A percentile compares a stretch with the other conserved stretches of the same genome.
phyloP scores from a whole-genome alignment of 2,329 filamentous ascomycete genomes.

The Nigrospora sphaerica region DNA sequence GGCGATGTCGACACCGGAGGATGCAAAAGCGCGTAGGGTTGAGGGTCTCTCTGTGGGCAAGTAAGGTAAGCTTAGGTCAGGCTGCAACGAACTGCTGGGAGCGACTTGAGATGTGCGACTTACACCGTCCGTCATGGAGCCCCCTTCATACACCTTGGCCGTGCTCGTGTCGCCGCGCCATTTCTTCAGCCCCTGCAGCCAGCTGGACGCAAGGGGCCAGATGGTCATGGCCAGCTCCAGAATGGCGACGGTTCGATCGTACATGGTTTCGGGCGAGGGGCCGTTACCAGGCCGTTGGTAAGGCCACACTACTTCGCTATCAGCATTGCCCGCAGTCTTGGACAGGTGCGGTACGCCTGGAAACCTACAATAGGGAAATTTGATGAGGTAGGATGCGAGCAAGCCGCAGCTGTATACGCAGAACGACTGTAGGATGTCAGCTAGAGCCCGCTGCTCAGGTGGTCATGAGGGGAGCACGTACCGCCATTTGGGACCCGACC shows the following conservation, averaged over 20 bases:
- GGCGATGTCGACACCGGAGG: constrained; percentile 3
- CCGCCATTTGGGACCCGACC: constrained; percentile 46
- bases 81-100: too few relatives aligned
- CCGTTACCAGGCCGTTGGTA: too few relatives aligned
- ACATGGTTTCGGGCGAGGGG: constrained; percentile 34
- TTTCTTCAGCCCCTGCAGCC: constrained; percentile 41
- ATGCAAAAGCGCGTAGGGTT: constrained; percentile 4
- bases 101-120: constrained; percentile 4
- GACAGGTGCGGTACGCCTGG: constrained; percentile 29
- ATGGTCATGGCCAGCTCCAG: constrained; percentile 40
- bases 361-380: constrained; percentile 40
- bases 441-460: background rate
- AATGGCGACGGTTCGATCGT: constrained; percentile 35
- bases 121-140: constrained; percentile 44
- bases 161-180: constrained; percentile 37
- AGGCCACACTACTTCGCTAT: too few relatives aligned
- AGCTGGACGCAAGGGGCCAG: constrained; percentile 46
- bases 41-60: constrained; percentile 3
- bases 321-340: too few relatives aligned
- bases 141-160: constrained; percentile 28
- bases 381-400: constrained; percentile 43
- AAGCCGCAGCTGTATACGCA: constrained; percentile 49
- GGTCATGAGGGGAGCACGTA: constrained; percentile 13
- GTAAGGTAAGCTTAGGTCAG: background rate
- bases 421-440: constrained; percentile 29